These are phyloP conservation scores for Parastagonospora nodorum DNA, from an alignment of 2,329 filamentous ascomycete species.

Conservation along the genomic window DNA sequence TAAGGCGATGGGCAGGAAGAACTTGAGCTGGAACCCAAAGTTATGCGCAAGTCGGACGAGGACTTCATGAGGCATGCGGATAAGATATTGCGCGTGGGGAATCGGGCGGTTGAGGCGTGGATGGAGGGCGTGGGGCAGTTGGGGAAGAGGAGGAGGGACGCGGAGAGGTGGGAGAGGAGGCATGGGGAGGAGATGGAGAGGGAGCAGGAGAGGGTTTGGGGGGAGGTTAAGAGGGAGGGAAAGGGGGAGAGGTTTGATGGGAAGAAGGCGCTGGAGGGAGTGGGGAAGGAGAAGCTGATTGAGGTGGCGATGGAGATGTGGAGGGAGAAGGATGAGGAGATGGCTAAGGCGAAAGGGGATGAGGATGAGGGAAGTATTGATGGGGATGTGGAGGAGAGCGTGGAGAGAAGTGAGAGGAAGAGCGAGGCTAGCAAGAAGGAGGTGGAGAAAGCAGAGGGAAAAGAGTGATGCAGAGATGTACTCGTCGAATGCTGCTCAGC, in stretches of 20 bases:
- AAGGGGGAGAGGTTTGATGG: neutral
- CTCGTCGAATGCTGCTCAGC: too few species aligned
- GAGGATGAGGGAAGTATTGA: too few species aligned
- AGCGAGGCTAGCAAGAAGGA: too few species aligned
- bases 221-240: neutral
- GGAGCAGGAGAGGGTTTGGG: neutral
- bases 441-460: too few species aligned
- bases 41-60: conserved; percentile 1
- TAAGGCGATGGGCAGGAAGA: conserved; percentile 3
- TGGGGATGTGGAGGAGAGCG: too few species aligned
- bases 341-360: too few species aligned
- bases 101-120: conserved; percentile 6
- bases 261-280: too few species aligned
- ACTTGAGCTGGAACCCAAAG: neutral
- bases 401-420: too few species aligned
- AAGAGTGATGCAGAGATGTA: too few species aligned
- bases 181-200: conserved; percentile 1
- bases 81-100: conserved; percentile 4
- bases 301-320: too few species aligned
- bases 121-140: neutral
- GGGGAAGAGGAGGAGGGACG: conserved; percentile 5
- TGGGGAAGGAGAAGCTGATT: too few species aligned
- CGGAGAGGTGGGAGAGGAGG: conserved; percentile 9
- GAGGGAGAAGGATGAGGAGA: too few species aligned
- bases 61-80: conserved; percentile 1